Percentiles rank a stretch among this genome's conserved stretches.
phyloP scores from a whole-genome alignment of 1,284 basidiomycete species.

The Stereum hirsutum region DNA sequence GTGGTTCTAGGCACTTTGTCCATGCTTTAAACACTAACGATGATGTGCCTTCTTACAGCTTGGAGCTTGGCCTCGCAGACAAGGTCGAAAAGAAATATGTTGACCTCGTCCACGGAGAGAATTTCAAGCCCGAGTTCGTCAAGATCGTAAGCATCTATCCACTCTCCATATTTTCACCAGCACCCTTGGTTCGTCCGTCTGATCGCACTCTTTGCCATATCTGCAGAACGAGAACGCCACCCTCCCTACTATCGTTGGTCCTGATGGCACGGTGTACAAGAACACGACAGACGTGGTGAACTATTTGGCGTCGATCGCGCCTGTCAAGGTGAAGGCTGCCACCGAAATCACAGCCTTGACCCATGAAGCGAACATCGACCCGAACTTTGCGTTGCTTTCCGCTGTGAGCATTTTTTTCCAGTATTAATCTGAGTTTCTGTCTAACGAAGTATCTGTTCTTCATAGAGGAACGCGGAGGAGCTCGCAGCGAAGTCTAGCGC shows the following conservation, averaged over 20 bases:
- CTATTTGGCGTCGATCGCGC: constrained; percentile 37
- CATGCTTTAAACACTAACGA: neutral
- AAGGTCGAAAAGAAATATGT: constrained; percentile 26
- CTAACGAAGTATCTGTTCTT: neutral
- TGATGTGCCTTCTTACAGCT: constrained; percentile 14
- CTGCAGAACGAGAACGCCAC: constrained; percentile 43
- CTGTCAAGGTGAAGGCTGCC: constrained; percentile 26
- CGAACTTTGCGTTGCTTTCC: constrained; percentile 43
- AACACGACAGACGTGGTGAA: constrained; percentile 39
- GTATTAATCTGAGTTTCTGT: neutral
- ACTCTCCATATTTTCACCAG: too few species aligned
- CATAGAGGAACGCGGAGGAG: constrained; percentile 41
- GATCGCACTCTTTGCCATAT: neutral
- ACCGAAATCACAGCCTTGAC: constrained; percentile 31
- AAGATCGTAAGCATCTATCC: constrained; percentile 31
- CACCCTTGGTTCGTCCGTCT: too few species aligned
- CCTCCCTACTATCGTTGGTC: constrained; percentile 38
- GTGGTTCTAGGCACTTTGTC: constrained; percentile 8
- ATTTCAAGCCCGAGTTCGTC: constrained; percentile 51
- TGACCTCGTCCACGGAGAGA: constrained; percentile 44
- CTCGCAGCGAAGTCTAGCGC: constrained; percentile 32
- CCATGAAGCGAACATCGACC: constrained; percentile 47
- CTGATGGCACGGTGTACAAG: constrained; percentile 36
- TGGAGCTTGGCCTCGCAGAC: constrained; percentile 26
- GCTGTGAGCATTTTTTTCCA: constrained; percentile 23